Conservation (phyloP, 2,329 filamentous ascomycete species). For the Knufia petricola region DNA sequence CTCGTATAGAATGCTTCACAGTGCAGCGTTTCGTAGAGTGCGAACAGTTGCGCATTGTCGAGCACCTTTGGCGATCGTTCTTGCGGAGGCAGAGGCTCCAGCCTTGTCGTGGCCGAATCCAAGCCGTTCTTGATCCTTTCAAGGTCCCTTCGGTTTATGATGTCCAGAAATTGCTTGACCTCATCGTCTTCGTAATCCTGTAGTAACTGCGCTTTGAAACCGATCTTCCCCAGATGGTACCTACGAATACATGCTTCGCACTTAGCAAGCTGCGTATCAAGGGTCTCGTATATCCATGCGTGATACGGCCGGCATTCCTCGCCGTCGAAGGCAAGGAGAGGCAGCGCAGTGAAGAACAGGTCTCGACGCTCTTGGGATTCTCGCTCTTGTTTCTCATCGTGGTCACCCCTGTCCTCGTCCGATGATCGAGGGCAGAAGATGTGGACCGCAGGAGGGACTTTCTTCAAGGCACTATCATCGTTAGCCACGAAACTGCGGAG, state of each 20-base stretch:
- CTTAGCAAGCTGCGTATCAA: slow-evolving; percentile 50
- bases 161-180: slow-evolving; percentile 42
- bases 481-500: not conserved
- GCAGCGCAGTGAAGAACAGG: slow-evolving; percentile 56
- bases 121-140: slow-evolving; percentile 53
- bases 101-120: slow-evolving; percentile 45
- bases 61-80: slow-evolving; percentile 43
- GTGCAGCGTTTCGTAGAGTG: slow-evolving; percentile 80
- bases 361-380: slow-evolving; percentile 49
- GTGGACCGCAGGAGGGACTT: slow-evolving; percentile 43
- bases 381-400: slow-evolving; percentile 36
- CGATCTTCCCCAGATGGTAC: slow-evolving; percentile 61
- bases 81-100: slow-evolving; percentile 42
- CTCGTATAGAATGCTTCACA: slow-evolving; percentile 65
- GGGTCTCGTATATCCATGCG: slow-evolving; percentile 47
- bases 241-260: slow-evolving; percentile 64
- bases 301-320: slow-evolving; percentile 52
- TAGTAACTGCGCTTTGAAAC: slow-evolving; percentile 52
- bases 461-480: slow-evolving; percentile 32
- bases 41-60: slow-evolving; percentile 56
- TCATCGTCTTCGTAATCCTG: slow-evolving; percentile 44
- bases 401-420: slow-evolving; percentile 55
- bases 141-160: slow-evolving; percentile 53
- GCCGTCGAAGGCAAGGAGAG: slow-evolving; percentile 58
- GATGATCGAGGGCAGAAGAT: slow-evolving; percentile 58